Base-by-base conservation (phyloP, 148 eudicot species). In the Nyssa sinensis region DNA sequence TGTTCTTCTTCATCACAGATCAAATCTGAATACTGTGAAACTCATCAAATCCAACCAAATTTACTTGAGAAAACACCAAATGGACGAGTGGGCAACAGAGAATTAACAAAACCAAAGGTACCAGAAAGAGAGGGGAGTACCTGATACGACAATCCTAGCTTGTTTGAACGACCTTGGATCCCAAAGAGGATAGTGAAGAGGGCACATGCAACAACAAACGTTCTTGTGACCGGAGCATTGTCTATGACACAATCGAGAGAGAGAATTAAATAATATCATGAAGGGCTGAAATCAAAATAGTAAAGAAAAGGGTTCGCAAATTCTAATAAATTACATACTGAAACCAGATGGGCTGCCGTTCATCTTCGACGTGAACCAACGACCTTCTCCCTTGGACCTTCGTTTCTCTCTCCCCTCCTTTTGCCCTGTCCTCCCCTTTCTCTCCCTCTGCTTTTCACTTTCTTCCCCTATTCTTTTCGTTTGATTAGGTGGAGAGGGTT, bases 221-320 rank as follows among this genome's bases (percentile, higher is more conserved):
- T 78, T 81, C 93, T 88, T 7, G 97, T 88, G 37, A 91, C 87
- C 57, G 98, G 97, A 23, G 98, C 98, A 88, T 94, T 94, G 68
- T 86, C 98, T 94, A 79, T 31, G 27, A 75, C 27, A n/a, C 17
- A 27, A 51, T 30, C 3, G n/a, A n/a, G 4, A 34, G 19, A 7
- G 13, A 31, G 19, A 28, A 72, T 72, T 41, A 62, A 6, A 53
- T 35, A n/a, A 21, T 2, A n/a, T 19, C 13, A 62, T 21, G 17
- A 55, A 55, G 59, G 25, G 21, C 4, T 44, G 16, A 55, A 55
- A 17, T 17, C n/a, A 7, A 5, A 21, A 41, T n/a, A n/a, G n/a
- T 60, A 19, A 29, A 62, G 47, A 51, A 51, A n/a, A 13, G 23
- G 62, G 28, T 29, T 53, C 8, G 19, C 5, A 1, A n/a, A 69